Evolutionary conservation across 257 asterid genomes (phyloP), one percentile per base, ranked within the genome.

Genomic region (Petunia secreta): DNA sequence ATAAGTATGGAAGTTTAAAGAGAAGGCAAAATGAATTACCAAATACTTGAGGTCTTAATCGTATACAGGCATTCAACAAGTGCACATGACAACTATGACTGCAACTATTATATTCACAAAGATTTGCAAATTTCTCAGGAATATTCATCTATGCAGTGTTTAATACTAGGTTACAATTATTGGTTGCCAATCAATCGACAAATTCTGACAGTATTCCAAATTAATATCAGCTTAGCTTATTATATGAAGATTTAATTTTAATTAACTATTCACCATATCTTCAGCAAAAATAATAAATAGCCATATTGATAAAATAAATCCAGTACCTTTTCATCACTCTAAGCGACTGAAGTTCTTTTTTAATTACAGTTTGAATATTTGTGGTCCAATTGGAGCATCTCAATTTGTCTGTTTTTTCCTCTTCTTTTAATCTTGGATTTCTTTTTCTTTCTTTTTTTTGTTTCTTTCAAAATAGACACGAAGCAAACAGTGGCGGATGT

Each of bases 141-240:
- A 2, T 64, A 11, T 66, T 40, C 38, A 67, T 14, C 54, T 7
- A 41, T 14, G 38, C 39, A 37, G 43, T 67, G 43, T 41, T 41
- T 41, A 67, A 67, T 67, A 67, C 15, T 67, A 41, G 54, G n/a
- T 15, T 7, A 1, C 54, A 41, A 67, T 67, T 14, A 67, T 41
- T 67, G 75, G 14, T 6, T 41, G 15, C 34, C 43, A 67, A 67
- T 67, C 75, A 67, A 67, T 41, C 75, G 25, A 66, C 41, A 15
- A 40, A 37, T 39, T 65, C 36, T 0, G 52, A 66, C 14, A 66
- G 41, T 15, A 9, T 39, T 14, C 37, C 37, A 66, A 40, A 14
- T 40, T 41, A 67, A 41, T 15, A 10, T 41, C 53, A 41, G 3
- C 54, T 67, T 67, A 67, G 37, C 15, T 41, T 54, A 67, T 67